phyloP scores from a whole-genome alignment of 2,329 filamentous ascomycete genomes.

The Penicillium sp. region DNA sequence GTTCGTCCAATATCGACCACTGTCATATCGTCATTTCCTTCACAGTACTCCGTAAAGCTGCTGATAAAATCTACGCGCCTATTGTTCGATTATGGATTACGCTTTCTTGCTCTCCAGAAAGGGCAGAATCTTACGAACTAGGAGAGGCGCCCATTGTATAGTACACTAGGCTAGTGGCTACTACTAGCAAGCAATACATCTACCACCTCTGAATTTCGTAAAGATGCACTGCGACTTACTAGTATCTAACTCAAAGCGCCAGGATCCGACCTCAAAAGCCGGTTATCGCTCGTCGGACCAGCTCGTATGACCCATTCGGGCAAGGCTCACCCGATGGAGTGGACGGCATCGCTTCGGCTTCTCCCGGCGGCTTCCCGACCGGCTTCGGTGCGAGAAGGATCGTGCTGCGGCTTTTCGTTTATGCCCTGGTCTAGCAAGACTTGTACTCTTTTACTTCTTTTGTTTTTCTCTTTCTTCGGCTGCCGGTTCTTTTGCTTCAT shows the following conservation, averaged over 20 bases:
- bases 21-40: no score
- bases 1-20: no score
- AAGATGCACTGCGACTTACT: neutral
- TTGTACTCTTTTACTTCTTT: neutral
- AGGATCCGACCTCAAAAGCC: neutral
- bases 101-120: no score
- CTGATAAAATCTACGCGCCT: no score
- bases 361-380: conserved; percentile 11
- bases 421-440: neutral
- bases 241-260: neutral
- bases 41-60: no score
- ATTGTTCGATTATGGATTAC: no score
- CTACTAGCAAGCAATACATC: no score
- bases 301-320: neutral
- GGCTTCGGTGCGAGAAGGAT: conserved; percentile 3
- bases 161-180: no score
- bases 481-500: neutral
- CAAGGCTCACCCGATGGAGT: no score
- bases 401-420: conserved; percentile 12
- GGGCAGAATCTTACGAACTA: no score
- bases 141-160: no score
- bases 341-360: conserved; percentile 12
- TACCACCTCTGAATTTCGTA: neutral
- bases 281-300: neutral
- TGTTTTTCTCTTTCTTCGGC: neutral